Evolutionary conservation across 225 moss, liverwort and hornwort genomes (phyloP).

Genomic region (Asterella californica): DNA sequence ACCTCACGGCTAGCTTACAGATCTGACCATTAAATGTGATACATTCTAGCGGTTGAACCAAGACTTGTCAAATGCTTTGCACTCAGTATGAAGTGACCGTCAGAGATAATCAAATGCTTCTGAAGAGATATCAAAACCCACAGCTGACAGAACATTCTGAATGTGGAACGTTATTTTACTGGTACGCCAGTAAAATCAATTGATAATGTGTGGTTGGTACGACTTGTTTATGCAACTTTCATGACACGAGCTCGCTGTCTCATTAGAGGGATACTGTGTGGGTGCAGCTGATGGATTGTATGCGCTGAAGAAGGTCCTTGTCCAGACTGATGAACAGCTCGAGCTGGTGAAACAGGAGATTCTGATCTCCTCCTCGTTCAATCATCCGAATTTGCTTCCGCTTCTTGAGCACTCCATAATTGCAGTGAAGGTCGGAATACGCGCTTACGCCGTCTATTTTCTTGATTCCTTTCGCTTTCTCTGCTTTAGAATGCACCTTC

Average conservation of each 20-base stretch:
- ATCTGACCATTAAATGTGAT: neutral
- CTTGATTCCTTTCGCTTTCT: neutral
- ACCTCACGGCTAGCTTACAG: neutral
- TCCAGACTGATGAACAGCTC: slow-evolving; percentile 92
- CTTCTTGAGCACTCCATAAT: slow-evolving; percentile 85
- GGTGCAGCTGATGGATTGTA: slow-evolving; percentile 78
- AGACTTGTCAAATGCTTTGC: neutral
- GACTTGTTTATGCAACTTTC: no score
- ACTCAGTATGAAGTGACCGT: neutral
- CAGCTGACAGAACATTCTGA: neutral
- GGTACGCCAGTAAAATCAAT: neutral
- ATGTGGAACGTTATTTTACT: neutral
- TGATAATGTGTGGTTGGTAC: no score
- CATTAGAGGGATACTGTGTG: neutral
- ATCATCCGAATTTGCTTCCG: slow-evolving; percentile 83
- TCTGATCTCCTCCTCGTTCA: slow-evolving; percentile 52
- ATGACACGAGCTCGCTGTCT: neutral
- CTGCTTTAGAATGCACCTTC: neutral
- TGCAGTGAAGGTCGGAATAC: slow-evolving; percentile 53
- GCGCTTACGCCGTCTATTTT: neutral
- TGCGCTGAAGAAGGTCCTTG: slow-evolving; percentile 85
- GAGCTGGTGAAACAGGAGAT: slow-evolving; percentile 80
- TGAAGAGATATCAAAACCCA: neutral
- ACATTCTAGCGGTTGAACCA: neutral
- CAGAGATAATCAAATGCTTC: neutral